These are phyloP conservation scores for Cystofilobasidium capitatum DNA, from an alignment of 768 basidiomycete species.

Conservation along the genomic window DNA sequence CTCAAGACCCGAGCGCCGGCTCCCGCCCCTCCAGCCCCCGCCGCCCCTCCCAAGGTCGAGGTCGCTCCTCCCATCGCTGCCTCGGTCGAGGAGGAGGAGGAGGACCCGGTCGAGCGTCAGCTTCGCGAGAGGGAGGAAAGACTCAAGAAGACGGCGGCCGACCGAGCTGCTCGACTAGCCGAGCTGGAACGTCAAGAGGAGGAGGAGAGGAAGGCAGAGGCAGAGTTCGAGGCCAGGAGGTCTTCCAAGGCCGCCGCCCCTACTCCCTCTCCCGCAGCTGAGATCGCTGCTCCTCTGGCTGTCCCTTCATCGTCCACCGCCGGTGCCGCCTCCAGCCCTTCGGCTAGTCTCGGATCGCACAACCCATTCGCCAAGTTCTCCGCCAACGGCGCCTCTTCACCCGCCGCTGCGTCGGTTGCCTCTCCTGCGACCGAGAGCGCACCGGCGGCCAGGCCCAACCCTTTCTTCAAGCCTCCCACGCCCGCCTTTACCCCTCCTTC, in stretches of 20 bases:
- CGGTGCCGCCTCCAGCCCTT: conserved; percentile 32
- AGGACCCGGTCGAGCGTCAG: conserved; percentile 69
- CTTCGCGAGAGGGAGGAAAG: conserved; percentile 61
- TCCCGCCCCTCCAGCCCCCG: conserved; percentile 39
- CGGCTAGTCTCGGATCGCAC: conserved; percentile 26
- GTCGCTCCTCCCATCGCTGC: conserved; percentile 31
- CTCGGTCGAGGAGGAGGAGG: conserved; percentile 50
- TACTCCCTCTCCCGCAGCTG: conserved; percentile 34
- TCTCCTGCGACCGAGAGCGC: conserved; percentile 27
- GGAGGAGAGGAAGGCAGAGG: conserved; percentile 53
- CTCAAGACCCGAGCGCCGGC: conserved; percentile 39
- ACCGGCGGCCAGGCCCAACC: conserved; percentile 39
- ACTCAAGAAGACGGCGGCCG: conserved; percentile 59
- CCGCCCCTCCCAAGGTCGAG: conserved; percentile 37
- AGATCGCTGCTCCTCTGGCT: conserved; percentile 25
- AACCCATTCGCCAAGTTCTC: conserved; percentile 60
- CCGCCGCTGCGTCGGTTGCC: conserved; percentile 27
- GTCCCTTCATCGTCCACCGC: conserved; percentile 41
- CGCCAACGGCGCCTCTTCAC: conserved; percentile 37
- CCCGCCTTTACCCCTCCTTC: conserved; percentile 30
- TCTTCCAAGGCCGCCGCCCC: conserved; percentile 21
- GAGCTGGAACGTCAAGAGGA: conserved; percentile 58
- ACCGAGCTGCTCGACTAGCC: conserved; percentile 49
- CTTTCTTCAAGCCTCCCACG: conserved; percentile 33
- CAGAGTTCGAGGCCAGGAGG: conserved; percentile 36